These are phyloP conservation scores for Rhizopogon rudus DNA, from an alignment of 768 basidiomycete species.

Conservation along the genomic window DNA sequence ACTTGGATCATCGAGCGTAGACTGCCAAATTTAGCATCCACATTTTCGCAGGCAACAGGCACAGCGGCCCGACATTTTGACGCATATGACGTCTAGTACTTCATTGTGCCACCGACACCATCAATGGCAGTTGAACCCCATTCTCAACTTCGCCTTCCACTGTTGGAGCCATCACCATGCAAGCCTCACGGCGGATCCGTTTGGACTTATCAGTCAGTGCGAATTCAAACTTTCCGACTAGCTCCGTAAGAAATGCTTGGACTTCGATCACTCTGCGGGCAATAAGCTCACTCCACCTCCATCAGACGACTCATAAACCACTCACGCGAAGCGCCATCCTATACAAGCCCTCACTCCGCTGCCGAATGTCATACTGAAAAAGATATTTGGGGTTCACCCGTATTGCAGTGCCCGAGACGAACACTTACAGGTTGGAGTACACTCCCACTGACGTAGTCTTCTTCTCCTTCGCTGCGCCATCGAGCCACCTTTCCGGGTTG, in stretches of 20 bases:
- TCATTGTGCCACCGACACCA: constrained; percentile 14
- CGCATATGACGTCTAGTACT: not conserved
- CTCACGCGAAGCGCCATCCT: constrained; percentile 30
- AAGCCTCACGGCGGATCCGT: constrained; percentile 23
- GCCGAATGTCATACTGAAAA: constrained; percentile 24
- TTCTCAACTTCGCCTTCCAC: constrained; percentile 26
- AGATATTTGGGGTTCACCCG: not conserved
- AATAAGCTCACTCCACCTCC: not conserved
- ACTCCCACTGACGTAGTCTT: constrained; percentile 19
- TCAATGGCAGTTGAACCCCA: constrained; percentile 30
- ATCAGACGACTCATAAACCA: not conserved
- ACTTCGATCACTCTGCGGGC: constrained; percentile 40
- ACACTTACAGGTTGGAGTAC: constrained; percentile 23
- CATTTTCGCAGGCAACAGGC: not conserved
- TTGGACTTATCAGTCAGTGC: constrained; percentile 23
- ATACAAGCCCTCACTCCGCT: constrained; percentile 20
- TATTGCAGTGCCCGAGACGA: not conserved
- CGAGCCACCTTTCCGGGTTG: constrained; percentile 24
- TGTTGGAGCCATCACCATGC: constrained; percentile 30
- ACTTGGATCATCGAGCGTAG: not conserved
- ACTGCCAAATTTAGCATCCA: not conserved
- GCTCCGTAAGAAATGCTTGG: constrained; percentile 55
- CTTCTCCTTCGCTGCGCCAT: constrained; percentile 12
- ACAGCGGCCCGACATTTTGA: not conserved
- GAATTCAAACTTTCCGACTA: constrained; percentile 51